Percentiles rank a stretch among this genome's conserved stretches.
Conservation (phyloP, 2,329 filamentous ascomycete genomes). For the Tolypocladium paradoxum region DNA sequence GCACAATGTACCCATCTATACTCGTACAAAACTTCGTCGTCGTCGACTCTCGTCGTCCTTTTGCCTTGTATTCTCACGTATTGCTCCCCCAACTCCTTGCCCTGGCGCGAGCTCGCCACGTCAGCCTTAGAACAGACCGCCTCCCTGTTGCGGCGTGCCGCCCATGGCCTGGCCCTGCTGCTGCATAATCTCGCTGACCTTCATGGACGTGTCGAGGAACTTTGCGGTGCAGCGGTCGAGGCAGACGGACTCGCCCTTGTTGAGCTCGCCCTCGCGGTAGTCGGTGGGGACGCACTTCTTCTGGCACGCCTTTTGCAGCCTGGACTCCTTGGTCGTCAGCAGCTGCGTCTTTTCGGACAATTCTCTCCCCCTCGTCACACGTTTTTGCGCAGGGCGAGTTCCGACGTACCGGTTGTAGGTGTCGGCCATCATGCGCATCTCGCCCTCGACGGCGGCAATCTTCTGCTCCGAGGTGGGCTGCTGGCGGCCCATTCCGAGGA, state of each 20-base stretch:
- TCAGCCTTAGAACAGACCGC: slow-evolving; percentile 17
- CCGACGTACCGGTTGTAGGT: slow-evolving; percentile 84
- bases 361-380: neutral
- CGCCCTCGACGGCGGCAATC: slow-evolving; percentile 89
- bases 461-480: slow-evolving; percentile 94
- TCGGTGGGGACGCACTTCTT: slow-evolving; percentile 86
- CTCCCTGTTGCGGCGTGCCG: slow-evolving; percentile 25
- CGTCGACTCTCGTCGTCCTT: neutral
- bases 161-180: slow-evolving; percentile 64
- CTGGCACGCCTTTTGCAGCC: slow-evolving; percentile 79
- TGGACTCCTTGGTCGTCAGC: slow-evolving; percentile 21
- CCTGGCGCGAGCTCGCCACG: neutral
- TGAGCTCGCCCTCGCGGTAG: slow-evolving; percentile 92
- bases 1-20: slow-evolving; percentile 6
- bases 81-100: neutral
- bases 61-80: neutral
- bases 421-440: slow-evolving; percentile 94
- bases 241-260: slow-evolving; percentile 98
- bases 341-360: neutral
- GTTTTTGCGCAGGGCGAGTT: neutral
- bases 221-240: slow-evolving; percentile 95
- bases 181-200: slow-evolving; percentile 95
- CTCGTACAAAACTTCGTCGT: slow-evolving; percentile 9
- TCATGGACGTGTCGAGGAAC: slow-evolving; percentile 98
- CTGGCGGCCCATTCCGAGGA: slow-evolving; percentile 45